These are phyloP conservation scores for Miscanthus sacchariflorus DNA, from an alignment of 202 grass and related monocot genomes.

Conservation along the genomic window DNA sequence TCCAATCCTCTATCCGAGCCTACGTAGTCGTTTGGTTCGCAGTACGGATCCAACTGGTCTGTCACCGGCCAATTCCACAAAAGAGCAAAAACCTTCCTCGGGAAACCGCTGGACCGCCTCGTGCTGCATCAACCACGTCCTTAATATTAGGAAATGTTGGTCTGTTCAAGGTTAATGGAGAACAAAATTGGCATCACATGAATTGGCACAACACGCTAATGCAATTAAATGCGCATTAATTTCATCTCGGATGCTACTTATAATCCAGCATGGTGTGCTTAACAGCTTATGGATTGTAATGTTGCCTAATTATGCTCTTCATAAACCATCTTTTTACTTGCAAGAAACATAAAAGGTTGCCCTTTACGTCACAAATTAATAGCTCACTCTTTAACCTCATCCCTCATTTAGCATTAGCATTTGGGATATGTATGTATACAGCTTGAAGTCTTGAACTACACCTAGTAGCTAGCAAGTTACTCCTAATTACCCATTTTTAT, in stretches of 20 bases:
- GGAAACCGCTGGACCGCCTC: too few species aligned
- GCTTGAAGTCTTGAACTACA: background rate
- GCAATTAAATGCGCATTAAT: background rate
- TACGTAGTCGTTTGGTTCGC: too few species aligned
- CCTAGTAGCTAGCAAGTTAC: background rate
- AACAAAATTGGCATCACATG: background rate
- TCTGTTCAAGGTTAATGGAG: background rate
- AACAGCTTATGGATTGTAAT: background rate
- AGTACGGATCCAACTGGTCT: too few species aligned
- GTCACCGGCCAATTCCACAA: too few species aligned
- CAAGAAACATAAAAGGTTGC: background rate
- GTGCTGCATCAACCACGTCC: too few species aligned
- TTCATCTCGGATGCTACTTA: background rate
- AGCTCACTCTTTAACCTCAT: background rate
- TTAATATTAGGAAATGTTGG: background rate
- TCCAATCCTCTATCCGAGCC: too few species aligned
- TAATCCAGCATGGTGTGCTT: background rate
- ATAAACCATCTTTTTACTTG: background rate
- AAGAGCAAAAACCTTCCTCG: too few species aligned
- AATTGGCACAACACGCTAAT: background rate
- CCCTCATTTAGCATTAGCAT: constrained; percentile 7
- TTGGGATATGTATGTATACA: background rate
- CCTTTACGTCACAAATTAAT: background rate
- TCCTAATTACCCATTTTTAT: background rate
- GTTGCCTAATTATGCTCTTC: background rate